Percentiles rank a stretch among this genome's conserved stretches.
phyloP scores from a whole-genome alignment of 495 filamentous ascomycete species.

The Viridothelium virens region DNA sequence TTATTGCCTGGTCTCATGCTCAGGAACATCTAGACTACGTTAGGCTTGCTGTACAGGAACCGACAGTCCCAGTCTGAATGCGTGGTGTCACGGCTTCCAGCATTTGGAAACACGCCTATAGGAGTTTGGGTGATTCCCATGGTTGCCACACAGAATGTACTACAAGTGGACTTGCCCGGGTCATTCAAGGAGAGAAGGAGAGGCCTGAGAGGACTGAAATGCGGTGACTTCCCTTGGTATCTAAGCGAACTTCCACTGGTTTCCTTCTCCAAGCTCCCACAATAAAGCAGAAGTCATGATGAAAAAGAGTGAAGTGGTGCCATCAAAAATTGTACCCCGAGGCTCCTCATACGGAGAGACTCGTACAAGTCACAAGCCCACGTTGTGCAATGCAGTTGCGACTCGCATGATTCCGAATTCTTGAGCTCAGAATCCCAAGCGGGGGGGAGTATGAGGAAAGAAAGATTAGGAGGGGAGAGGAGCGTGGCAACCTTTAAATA shows the following conservation, averaged over 20 bases:
- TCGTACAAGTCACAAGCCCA: not conserved
- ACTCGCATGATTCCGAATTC: not conserved
- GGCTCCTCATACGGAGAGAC: not conserved
- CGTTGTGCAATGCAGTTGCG: not conserved
- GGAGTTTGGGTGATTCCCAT: no score
- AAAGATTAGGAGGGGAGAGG: not conserved
- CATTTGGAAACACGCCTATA: no score
- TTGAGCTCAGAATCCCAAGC: not conserved
- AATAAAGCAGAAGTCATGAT: conserved; percentile 1
- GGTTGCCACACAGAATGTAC: no score
- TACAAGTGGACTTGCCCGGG: no score
- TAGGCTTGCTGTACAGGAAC: no score
- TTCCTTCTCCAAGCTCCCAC: not conserved
- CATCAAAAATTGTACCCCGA: not conserved
- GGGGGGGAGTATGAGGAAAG: not conserved
- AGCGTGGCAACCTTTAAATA: not conserved
- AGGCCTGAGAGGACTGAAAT: no score
- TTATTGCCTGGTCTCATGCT: no score
- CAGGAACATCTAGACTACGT: no score
- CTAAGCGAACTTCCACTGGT: not conserved
- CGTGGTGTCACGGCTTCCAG: no score
- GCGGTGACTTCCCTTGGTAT: no score
- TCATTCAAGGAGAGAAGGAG: no score
- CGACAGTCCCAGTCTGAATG: no score
- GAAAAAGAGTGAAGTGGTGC: not conserved